These are phyloP conservation scores for Backusella luteola DNA, from an alignment of 192 early-diverging fungal species.

Conservation along the genomic window DNA sequence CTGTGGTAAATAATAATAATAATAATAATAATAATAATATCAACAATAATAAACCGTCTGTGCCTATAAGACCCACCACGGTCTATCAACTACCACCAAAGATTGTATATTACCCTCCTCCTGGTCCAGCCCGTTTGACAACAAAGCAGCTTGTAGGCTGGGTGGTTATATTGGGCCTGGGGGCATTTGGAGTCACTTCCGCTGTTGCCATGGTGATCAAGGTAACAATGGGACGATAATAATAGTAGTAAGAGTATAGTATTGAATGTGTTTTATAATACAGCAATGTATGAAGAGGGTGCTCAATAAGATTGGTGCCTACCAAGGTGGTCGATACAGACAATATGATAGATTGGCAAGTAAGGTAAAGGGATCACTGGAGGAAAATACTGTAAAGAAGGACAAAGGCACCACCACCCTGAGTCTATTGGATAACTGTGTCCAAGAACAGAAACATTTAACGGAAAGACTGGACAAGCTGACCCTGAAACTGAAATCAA, in stretches of 20 bases:
- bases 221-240: conserved; percentile 3
- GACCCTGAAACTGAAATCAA: neutral
- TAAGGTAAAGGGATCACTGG: neutral
- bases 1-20: neutral
- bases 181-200: conserved; percentile 13
- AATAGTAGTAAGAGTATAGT: neutral
- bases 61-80: neutral
- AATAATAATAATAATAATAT: too few species aligned
- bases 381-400: neutral
- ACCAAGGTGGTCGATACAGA: neutral
- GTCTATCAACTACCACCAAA: conserved; percentile 14
- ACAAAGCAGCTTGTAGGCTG: conserved; percentile 14
- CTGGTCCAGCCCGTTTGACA: conserved; percentile 7
- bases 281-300: neutral
- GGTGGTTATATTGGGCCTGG: conserved; percentile 20
- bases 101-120: conserved; percentile 21
- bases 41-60: neutral
- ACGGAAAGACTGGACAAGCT: neutral
- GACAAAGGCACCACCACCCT: neutral
- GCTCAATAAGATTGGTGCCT: neutral
- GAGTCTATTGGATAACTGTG: neutral
- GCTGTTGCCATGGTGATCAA: conserved; percentile 21
- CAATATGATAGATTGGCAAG: neutral
- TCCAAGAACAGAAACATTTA: conserved; percentile 1
- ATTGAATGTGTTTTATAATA: neutral